phyloP scores from a whole-genome alignment of 495 filamentous ascomycete genomes.

The Penicillium maclennaniae region DNA sequence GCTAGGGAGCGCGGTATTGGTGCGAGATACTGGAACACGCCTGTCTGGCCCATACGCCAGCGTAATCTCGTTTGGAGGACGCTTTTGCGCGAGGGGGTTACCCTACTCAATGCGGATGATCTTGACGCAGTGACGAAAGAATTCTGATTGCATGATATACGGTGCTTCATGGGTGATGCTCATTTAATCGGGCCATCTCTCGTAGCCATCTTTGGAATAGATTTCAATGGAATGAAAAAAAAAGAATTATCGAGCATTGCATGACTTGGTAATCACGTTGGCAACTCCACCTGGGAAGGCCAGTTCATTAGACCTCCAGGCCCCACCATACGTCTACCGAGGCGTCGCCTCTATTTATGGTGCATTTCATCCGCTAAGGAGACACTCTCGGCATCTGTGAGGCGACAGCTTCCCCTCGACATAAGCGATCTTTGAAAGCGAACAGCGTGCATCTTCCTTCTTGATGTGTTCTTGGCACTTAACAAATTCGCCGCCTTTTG shows the following conservation, averaged over 20 bases:
- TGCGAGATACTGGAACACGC: conserved; percentile 71
- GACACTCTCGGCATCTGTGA: conserved; percentile 20
- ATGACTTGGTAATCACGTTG: neutral
- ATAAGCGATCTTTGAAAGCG: conserved; percentile 1
- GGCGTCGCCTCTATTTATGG: neutral
- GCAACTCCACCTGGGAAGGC: neutral
- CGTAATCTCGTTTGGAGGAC: conserved; percentile 68
- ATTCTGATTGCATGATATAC: conserved; percentile 18
- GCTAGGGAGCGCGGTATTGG: conserved; percentile 63
- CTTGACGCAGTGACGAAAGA: conserved; percentile 50
- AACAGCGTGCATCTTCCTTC: conserved; percentile 18
- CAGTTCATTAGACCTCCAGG: neutral
- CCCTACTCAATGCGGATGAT: conserved; percentile 77
- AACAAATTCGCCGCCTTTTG: conserved; percentile 18
- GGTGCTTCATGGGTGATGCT: neutral
- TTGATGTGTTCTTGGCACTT: conserved; percentile 16
- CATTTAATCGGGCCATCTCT: neutral
- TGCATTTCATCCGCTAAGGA: conserved; percentile 1
- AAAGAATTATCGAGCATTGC: neutral
- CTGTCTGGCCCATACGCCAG: conserved; percentile 59
- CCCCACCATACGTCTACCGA: neutral
- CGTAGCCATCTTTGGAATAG: neutral
- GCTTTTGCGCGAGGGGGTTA: conserved; percentile 62
- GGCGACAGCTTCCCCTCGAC: conserved; percentile 16
- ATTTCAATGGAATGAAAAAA: neutral